Percentiles rank a stretch among this genome's conserved stretches.
phyloP scores from a whole-genome alignment of 805 yeast genomes.

The Monosporozyma siamensis region DNA sequence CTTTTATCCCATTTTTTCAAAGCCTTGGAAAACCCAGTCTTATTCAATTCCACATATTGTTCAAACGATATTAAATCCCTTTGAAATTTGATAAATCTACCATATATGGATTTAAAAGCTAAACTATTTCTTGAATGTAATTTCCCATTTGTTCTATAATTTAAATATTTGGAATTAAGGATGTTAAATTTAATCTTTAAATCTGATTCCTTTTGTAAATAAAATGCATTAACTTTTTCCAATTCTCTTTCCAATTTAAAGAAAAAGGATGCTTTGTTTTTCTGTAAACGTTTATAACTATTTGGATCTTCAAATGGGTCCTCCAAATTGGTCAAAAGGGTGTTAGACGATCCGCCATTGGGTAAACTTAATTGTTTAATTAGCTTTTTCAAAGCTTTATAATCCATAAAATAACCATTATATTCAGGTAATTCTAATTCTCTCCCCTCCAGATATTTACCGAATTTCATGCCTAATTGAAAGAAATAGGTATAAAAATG shows the following conservation, averaged over 20 bases:
- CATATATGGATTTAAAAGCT: conserved; percentile 72
- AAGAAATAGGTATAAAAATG: too few species aligned
- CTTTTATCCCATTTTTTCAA: conserved; percentile 97
- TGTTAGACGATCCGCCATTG: conserved; percentile 16
- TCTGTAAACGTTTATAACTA: conserved; percentile 55
- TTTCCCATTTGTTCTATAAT: conserved; percentile 36
- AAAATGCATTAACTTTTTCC: conserved; percentile 90
- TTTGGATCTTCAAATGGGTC: conserved; percentile 32
- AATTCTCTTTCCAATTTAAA: conserved; percentile 88
- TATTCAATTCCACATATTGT: conserved; percentile 89
- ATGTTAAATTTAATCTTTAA: conserved; percentile 71
- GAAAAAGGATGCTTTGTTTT: conserved; percentile 79
- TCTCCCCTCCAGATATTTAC: conserved; percentile 88
- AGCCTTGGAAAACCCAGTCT: conserved; percentile 91
- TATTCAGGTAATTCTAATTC: conserved; percentile 94
- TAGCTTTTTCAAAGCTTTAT: conserved; percentile 85
- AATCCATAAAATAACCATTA: conserved; percentile 86
- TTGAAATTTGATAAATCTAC: conserved; percentile 80
- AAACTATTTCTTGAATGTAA: conserved; percentile 37
- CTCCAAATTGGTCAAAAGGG: not conserved
- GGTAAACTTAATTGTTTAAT: conserved; percentile 66
- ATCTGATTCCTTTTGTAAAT: conserved; percentile 84
- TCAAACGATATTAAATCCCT: conserved; percentile 82
- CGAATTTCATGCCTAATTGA: conserved; percentile 77
- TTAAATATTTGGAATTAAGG: conserved; percentile 59